phyloP scores from a whole-genome alignment of 352 stramenopile genomes.

The Phytophthora fragariaefolia region DNA sequence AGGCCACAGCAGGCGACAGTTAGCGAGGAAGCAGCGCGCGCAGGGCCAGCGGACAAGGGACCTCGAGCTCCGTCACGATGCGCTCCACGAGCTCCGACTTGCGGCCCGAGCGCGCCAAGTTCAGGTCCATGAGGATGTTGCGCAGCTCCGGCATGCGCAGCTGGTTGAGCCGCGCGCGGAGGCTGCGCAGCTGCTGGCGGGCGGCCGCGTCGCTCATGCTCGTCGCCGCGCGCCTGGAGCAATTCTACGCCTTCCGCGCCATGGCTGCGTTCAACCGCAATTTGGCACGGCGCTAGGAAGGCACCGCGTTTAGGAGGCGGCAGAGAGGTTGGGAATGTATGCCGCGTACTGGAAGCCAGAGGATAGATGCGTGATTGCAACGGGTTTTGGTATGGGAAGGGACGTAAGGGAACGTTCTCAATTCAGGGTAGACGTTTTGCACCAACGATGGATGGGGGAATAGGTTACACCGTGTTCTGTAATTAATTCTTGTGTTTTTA shows the following conservation, averaged over 20 bases:
- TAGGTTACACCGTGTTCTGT: not conserved
- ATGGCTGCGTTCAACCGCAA: not conserved
- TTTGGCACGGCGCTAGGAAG: not conserved
- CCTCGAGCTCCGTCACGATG: slow-evolving; percentile 70
- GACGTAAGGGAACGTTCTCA: not conserved
- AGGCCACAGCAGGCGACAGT: slow-evolving; percentile 1
- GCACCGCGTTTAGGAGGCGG: not conserved
- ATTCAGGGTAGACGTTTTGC: not conserved
- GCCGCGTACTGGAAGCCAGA: not conserved
- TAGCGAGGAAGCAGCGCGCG: not conserved
- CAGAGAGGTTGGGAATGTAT: not conserved
- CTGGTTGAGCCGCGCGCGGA: slow-evolving; percentile 58
- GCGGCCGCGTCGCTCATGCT: slow-evolving; percentile 32
- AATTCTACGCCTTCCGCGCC: not conserved
- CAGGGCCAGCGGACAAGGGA: slow-evolving; percentile 24
- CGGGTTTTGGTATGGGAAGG: not conserved
- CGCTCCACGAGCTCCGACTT: slow-evolving; percentile 85
- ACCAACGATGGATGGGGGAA: not conserved
- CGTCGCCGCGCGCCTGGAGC: no score
- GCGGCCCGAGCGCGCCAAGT: slow-evolving; percentile 69
- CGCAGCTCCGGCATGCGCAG: slow-evolving; percentile 82
- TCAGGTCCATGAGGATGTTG: slow-evolving; percentile 72
- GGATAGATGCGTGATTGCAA: not conserved
- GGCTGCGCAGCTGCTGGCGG: slow-evolving; percentile 42
- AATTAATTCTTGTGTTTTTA: no score